Evolutionary conservation across 306 rosid genomes (phyloP), one percentile per base, ranked within the genome.

Genomic region (Cicer pinnatifidum): DNA sequence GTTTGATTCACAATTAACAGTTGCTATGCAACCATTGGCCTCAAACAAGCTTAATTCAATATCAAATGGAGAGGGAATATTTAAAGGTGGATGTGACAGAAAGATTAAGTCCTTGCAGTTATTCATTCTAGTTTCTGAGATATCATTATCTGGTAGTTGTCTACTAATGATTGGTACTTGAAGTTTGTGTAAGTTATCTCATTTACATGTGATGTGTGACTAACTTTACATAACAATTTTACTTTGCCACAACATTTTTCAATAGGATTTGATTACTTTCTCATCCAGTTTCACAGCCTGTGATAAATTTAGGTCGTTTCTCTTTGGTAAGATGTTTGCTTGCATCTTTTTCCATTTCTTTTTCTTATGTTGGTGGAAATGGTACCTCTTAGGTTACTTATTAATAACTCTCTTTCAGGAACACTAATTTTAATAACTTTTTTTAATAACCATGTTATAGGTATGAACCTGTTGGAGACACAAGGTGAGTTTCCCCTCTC

Each of bases 11-110:
- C 75, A 19, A 60, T 78, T 74, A 82, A 71, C 53, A 73, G 78
- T 73, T 71, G 77, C 84, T 52, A 19, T 23, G 62, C 59, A 73
- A 63, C 63, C 67, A 37, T 80, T 78, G 56, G 78, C 50, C 43
- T 79, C 78, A 45, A 69, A 38, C 72, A 57, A 43, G 58, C 70
- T 75, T 60, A 48, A 62, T 17, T 80, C 79, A 44, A 15, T 50
- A 50, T 83, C 75, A 33, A 83, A 50, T 46, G 66, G 75, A 71
- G 23, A 81, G 59, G 81, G 78, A 83, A 64, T 11, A 67, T 58
- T 76, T 39, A 76, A 17, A 51, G 90, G 84, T 68, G 97, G 96
- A 73, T 45, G 83, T 48, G 90, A 89, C 88, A 93, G 78, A 81
- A 93, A 93, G 33, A 84, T 89, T 44, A 9, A 85, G 48, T 76